Base-by-base conservation (phyloP, 2,329 filamentous ascomycete genomes). In the Podosphaera aphanis region DNA sequence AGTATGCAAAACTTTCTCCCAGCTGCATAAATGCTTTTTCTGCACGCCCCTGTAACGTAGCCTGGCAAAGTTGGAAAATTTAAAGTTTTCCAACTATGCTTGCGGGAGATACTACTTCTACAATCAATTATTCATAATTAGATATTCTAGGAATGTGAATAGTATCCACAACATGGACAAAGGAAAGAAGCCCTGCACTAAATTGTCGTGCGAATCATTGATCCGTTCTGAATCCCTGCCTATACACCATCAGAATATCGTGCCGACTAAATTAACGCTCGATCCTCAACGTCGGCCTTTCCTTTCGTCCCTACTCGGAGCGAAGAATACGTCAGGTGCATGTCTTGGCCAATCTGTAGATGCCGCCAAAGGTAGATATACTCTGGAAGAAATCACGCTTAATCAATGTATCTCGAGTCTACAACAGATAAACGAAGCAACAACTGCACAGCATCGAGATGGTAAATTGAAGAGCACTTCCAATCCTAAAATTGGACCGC, bases 401-500 rank as follows among this genome's bases (percentile, higher is more conserved):
- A 65, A 71, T 41, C 63, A 72, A 54, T 67, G 70, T 50, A 75
- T 71, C n/a, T 70, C 69, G 16, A 71, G 73, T 41, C 62, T 77
- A 44, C 69, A 72, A 46, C 69, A 74, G 56, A 63, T 77, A 49
- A 77, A 72, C 51, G 57, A 56, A 48, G 50, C 53, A 23, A 55
- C 55, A 49, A 41, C 47, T 31, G 53, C 56, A 23, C 49, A 51
- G 39, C 71, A 70, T 56, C 68, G 66, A 50, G 73, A 70, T 62
- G 63, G 69, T 48, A 70, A 73, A 57, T 70, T 70, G 20, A 19
- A 38, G 8, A 13, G 35, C n/a, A 13, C 8, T 7, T 13, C n/a
- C 35, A 5, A 38, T 8, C 35, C 5, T n/a, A 38, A 38, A 38
- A 67, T 68, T 11, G 68, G 69, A 10, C 66, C 72, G 43, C 74